Conservation (phyloP, 352 stramenopile species). For the Phytophthora pseudosyringae region DNA sequence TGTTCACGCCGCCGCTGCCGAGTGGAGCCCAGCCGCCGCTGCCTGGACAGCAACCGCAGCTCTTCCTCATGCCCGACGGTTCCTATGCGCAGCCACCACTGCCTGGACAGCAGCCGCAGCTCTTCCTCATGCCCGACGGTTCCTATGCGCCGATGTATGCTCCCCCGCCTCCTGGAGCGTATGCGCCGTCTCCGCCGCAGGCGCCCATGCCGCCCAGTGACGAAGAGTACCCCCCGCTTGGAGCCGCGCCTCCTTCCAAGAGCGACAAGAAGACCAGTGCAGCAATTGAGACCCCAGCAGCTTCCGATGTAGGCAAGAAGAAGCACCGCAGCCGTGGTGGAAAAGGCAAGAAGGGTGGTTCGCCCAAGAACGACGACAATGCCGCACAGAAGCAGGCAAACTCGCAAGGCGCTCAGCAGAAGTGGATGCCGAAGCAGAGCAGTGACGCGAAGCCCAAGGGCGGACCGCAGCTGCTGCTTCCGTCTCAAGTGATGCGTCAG, state of each 20-base stretch:
- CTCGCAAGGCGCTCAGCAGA: constrained; percentile 24
- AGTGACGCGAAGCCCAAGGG: constrained; percentile 25
- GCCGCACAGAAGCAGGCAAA: constrained; percentile 5
- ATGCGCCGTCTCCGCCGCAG: constrained; percentile 18
- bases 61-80: constrained; percentile 36
- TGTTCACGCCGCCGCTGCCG: constrained; percentile 40
- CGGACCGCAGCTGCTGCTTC: constrained; percentile 44
- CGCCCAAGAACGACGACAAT: constrained; percentile 5
- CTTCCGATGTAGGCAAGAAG: constrained; percentile 19
- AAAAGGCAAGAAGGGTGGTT: constrained; percentile 28
- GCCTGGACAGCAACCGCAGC: constrained; percentile 34
- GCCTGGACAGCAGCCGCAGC: constrained; percentile 34
- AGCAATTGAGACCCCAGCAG: constrained; percentile 9
- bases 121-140: constrained; percentile 42
- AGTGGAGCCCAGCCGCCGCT: constrained; percentile 19
- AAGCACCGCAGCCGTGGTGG: constrained; percentile 24
- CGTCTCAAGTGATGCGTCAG: constrained; percentile 59
- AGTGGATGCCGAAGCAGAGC: constrained; percentile 45
- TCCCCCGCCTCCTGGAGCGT: constrained; percentile 14
- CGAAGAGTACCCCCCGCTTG: constrained; percentile 42
- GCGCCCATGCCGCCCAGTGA: constrained; percentile 23
- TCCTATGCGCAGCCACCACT: constrained; percentile 35
- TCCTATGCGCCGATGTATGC: constrained; percentile 43
- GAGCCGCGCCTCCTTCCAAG: constrained; percentile 17
- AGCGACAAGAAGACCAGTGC: constrained; percentile 19